A percentile compares a stretch with the other conserved stretches of the same genome.
Evolutionary conservation across 257 asterid species (phyloP).

Genomic region (Solanum raphanifolium): DNA sequence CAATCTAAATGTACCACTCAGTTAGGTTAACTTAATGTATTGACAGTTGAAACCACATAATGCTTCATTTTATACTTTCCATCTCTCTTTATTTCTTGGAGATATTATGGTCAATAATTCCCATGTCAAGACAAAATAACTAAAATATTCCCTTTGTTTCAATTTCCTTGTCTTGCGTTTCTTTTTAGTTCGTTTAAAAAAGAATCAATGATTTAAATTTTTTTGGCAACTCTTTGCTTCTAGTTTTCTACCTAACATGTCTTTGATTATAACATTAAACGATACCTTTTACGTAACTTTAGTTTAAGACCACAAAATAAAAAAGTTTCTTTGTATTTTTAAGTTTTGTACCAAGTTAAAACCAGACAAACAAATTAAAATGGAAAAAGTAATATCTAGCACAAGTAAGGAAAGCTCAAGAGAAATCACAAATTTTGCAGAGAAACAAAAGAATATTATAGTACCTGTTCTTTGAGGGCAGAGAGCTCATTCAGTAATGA

Average conservation of each 20-base stretch:
- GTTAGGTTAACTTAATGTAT: not conserved
- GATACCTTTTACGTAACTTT: too few relatives aligned
- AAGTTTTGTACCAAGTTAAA: too few relatives aligned
- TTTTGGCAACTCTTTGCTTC: not conserved
- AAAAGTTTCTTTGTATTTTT: not conserved
- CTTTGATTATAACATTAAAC: too few relatives aligned
- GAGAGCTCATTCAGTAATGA: constrained; percentile 3
- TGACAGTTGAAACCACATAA: too few relatives aligned
- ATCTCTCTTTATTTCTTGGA: not conserved
- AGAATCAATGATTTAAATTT: too few relatives aligned
- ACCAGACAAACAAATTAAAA: too few relatives aligned
- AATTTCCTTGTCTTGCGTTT: too few relatives aligned
- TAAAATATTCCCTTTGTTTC: too few relatives aligned
- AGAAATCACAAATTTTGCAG: not conserved
- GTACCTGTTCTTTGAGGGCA: constrained; percentile 8
- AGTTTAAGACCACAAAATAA: not conserved
- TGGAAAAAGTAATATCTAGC: not conserved
- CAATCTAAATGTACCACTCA: not conserved
- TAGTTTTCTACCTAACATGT: rapidly evolving
- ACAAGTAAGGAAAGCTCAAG: not conserved
- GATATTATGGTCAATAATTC: not conserved
- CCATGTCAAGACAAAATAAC: not conserved
- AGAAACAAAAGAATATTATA: not conserved
- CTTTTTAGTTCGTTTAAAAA: too few relatives aligned
- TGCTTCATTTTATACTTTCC: not conserved